Conservation (phyloP, 2,329 filamentous ascomycete species). For the Stagonosporopsis tanaceti region DNA sequence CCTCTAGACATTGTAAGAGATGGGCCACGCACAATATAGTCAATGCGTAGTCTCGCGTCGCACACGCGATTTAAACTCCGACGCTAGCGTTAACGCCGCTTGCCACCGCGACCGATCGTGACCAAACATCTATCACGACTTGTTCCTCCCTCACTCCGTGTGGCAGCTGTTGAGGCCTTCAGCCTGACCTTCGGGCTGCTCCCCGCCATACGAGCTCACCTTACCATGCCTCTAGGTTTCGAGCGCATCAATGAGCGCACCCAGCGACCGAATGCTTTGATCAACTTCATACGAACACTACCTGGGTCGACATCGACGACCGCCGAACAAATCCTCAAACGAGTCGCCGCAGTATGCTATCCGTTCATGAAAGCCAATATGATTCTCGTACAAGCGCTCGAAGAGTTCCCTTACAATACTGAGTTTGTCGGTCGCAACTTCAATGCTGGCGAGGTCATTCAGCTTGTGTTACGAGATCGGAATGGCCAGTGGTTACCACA, state of each 20-base stretch:
- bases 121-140: background rate
- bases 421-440: conserved; percentile 92
- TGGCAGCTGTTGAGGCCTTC: background rate
- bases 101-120: background rate
- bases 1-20: too few relatives aligned
- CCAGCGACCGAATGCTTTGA: conserved; percentile 77
- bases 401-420: conserved; percentile 81
- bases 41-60: background rate
- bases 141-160: background rate
- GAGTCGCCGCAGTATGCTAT: conserved; percentile 71
- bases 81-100: conserved; percentile 3
- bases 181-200: background rate
- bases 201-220: background rate
- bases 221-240: conserved; percentile 76
- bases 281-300: conserved; percentile 86
- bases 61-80: conserved; percentile 7
- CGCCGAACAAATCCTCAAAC: conserved; percentile 48
- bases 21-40: background rate
- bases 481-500: conserved; percentile 78
- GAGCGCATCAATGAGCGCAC: conserved; percentile 79
- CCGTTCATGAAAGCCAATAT: conserved; percentile 63
- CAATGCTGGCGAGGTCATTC: conserved; percentile 86
- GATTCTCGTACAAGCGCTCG: conserved; percentile 64
- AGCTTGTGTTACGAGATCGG: conserved; percentile 78
- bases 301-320: conserved; percentile 59